Conservation (phyloP, 306 rosid genomes). For the Morella rubra region DNA sequence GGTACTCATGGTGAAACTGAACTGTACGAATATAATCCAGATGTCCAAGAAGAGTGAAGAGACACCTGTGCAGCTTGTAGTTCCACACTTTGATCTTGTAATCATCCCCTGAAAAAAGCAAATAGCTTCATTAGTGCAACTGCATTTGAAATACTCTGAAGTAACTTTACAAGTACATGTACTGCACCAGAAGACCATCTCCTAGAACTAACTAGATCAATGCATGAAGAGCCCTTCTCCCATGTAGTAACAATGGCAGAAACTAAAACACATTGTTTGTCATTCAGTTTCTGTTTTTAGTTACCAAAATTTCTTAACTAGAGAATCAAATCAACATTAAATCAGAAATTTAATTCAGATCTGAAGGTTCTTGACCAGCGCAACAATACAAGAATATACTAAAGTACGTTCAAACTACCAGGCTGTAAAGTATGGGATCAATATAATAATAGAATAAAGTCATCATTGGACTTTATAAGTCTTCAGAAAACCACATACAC, state of each 20-base stretch:
- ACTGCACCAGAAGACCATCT: background rate
- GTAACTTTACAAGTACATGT: background rate
- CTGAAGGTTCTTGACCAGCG: background rate
- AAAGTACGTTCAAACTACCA: background rate
- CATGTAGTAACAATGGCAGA: background rate
- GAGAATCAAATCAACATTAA: background rate
- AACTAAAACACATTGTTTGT: background rate
- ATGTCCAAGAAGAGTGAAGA: conserved; percentile 94
- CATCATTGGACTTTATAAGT: background rate
- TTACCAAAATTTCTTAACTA: background rate
- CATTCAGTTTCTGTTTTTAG: background rate
- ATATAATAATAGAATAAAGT: too few relatives aligned
- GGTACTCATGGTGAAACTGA: conserved; percentile 93
- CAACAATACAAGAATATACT: background rate
- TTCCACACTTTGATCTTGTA: conserved; percentile 99
- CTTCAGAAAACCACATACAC: background rate
- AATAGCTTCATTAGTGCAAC: background rate
- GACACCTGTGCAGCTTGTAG: conserved; percentile 93
- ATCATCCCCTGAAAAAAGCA: conserved; percentile 76
- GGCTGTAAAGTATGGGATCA: background rate
- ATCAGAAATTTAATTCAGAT: background rate
- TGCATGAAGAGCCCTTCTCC: background rate
- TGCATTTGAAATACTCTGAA: too few relatives aligned
- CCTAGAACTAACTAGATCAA: background rate
- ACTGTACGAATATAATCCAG: conserved; percentile 96